These are phyloP conservation scores for Bertia moriformis DNA, from an alignment of 2,329 filamentous ascomycete species.

Conservation along the genomic window DNA sequence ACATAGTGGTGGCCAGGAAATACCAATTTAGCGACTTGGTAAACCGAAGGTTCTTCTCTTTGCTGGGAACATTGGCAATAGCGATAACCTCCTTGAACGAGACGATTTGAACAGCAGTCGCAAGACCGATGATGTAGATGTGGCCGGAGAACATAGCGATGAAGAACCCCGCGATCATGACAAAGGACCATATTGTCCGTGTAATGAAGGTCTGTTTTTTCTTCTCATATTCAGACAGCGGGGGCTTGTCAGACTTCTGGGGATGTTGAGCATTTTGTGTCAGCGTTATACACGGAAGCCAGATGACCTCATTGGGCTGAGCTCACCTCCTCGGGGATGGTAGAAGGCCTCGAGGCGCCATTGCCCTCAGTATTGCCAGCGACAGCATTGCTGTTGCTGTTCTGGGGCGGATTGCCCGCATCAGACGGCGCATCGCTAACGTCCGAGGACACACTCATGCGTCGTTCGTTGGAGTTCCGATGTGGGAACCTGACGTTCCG, in stretches of 20 bases:
- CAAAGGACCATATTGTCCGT: conserved; percentile 89
- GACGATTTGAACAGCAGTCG: conserved; percentile 86
- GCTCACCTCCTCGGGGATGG: neutral
- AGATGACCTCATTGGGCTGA: no score
- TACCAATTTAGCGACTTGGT: conserved; percentile 99
- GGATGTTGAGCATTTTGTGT: neutral
- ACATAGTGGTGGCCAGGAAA: conserved; percentile 97
- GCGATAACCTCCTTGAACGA: conserved; percentile 99
- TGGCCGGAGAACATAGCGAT: conserved; percentile 85
- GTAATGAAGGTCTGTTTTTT: conserved; percentile 98
- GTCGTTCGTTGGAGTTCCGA: conserved; percentile 18
- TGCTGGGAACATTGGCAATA: conserved; percentile 86
- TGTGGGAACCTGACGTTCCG: conserved; percentile 48
- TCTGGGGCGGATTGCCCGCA: conserved; percentile 30
- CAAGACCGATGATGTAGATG: conserved; percentile 88
- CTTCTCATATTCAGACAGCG: conserved; percentile 74
- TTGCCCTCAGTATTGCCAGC: no score
- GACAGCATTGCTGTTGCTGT: no score
- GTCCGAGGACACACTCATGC: conserved; percentile 37
- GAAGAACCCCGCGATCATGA: conserved; percentile 95
- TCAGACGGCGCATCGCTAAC: conserved; percentile 33
- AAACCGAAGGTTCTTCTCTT: conserved; percentile 76
- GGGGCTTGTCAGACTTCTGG: conserved; percentile 7
- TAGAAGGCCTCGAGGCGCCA: conserved; percentile 4
- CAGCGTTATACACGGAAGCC: no score